phyloP scores from a whole-genome alignment of 1,284 basidiomycete species.

The Ceratobasidium sp. region DNA sequence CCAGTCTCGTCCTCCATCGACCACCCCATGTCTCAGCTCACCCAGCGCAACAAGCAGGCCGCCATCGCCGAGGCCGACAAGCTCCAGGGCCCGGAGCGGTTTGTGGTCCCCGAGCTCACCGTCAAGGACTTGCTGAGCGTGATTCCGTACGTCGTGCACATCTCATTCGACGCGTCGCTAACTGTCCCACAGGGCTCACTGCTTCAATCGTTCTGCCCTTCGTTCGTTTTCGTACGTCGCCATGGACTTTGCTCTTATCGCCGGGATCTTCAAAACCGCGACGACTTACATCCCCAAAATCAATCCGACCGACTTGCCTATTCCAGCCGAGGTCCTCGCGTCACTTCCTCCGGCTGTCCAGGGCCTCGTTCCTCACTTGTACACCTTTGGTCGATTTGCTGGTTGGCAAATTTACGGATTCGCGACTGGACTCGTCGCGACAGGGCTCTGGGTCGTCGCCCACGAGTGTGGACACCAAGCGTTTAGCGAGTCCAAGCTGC shows the following conservation, averaged over 20 bases:
- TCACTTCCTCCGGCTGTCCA: constrained; percentile 73
- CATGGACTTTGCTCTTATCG: constrained; percentile 21
- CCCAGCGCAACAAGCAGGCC: constrained; percentile 40
- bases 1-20: constrained; percentile 1
- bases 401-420: constrained; percentile 87
- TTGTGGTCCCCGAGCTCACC: constrained; percentile 79
- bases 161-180: too few species aligned
- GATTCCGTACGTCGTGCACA: constrained; percentile 74
- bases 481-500: constrained; percentile 91
- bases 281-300: constrained; percentile 23
- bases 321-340: constrained; percentile 59
- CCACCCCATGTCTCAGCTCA: constrained; percentile 39
- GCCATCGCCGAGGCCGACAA: constrained; percentile 38
- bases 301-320: constrained; percentile 41
- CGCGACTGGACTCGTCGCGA: constrained; percentile 85
- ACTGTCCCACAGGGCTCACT: constrained; percentile 70
- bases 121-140: constrained; percentile 86
- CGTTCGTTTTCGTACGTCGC: constrained; percentile 83
- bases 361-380: constrained; percentile 73
- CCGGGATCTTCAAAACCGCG: constrained; percentile 12
- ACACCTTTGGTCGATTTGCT: constrained; percentile 68
- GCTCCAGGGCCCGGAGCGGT: constrained; percentile 47
- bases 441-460: constrained; percentile 93
- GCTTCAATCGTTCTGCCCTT: constrained; percentile 90
- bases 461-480: constrained; percentile 96